Evolutionary conservation across 2,329 filamentous ascomycete species (phyloP).

Genomic region (Penicillium palitans): DNA sequence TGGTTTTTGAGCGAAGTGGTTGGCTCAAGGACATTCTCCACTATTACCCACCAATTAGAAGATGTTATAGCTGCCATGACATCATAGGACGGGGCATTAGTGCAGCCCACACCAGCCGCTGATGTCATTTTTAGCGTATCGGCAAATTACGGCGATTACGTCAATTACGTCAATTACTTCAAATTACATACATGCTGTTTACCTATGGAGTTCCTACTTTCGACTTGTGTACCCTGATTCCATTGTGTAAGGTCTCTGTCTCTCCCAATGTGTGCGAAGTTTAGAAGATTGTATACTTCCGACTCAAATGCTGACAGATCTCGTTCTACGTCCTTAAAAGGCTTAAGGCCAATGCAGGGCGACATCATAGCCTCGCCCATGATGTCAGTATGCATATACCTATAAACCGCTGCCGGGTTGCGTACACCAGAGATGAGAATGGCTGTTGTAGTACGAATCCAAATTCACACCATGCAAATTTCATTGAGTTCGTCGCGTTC

Average conservation of each 20-base stretch:
- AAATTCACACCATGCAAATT: background rate
- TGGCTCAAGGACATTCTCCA: background rate
- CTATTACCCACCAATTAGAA: conserved; percentile 21
- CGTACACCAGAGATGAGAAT: background rate
- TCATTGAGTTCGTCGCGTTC: background rate
- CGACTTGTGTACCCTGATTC: background rate
- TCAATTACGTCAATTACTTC: background rate
- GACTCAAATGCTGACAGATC: background rate
- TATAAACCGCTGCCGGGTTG: background rate
- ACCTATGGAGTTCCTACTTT: background rate
- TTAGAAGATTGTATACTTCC: background rate
- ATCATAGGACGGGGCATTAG: conserved; percentile 13
- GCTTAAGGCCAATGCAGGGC: background rate
- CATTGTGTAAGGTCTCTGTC: background rate
- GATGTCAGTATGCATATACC: background rate
- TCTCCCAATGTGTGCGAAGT: background rate
- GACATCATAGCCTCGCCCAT: background rate
- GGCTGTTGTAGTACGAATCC: background rate
- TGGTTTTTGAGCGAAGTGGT: conserved; percentile 19
- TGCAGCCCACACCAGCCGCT: conserved; percentile 17
- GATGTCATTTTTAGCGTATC: conserved; percentile 19
- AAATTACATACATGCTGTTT: background rate
- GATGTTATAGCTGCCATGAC: conserved; percentile 8
- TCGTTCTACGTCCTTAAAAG: background rate
- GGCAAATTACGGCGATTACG: background rate